Percentiles rank a stretch among this genome's conserved stretches.
phyloP scores from a whole-genome alignment of 805 yeast species.

The Komagataella mondaviorum region DNA sequence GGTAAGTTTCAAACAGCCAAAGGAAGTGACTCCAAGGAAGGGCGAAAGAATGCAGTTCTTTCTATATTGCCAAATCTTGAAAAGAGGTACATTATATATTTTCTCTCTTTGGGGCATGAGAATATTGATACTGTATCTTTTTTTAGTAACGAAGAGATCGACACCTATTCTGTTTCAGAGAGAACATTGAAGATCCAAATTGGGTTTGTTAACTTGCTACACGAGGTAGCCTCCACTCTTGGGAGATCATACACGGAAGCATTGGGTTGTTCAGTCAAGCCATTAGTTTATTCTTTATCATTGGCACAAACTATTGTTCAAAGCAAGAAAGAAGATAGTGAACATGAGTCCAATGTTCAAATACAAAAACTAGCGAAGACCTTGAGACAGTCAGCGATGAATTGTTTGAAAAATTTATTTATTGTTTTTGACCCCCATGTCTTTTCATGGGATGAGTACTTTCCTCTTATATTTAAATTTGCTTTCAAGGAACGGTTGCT shows the following conservation, averaged over 20 bases:
- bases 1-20: constrained; percentile 72
- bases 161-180: background rate
- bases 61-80: constrained; percentile 45
- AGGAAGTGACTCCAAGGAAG: constrained; percentile 56
- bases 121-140: constrained; percentile 30
- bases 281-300: constrained; percentile 41
- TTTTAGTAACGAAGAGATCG: constrained; percentile 6
- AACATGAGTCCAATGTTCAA: constrained; percentile 8
- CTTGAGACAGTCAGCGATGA: constrained; percentile 57
- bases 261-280: constrained; percentile 36
- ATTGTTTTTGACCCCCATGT: constrained; percentile 28
- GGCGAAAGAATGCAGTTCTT: constrained; percentile 60
- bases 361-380: constrained; percentile 32
- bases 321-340: constrained; percentile 11
- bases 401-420: constrained; percentile 45
- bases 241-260: constrained; percentile 42
- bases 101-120: constrained; percentile 48
- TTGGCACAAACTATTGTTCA: constrained; percentile 33
- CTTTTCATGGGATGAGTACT: constrained; percentile 43
- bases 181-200: background rate
- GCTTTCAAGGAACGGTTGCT: constrained; percentile 54
- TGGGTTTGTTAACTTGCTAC: constrained; percentile 28
- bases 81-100: constrained; percentile 37
- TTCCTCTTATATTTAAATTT: constrained; percentile 32
- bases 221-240: constrained; percentile 41